phyloP scores from a whole-genome alignment of 768 basidiomycete genomes.

The Naematelia aurantialba region DNA sequence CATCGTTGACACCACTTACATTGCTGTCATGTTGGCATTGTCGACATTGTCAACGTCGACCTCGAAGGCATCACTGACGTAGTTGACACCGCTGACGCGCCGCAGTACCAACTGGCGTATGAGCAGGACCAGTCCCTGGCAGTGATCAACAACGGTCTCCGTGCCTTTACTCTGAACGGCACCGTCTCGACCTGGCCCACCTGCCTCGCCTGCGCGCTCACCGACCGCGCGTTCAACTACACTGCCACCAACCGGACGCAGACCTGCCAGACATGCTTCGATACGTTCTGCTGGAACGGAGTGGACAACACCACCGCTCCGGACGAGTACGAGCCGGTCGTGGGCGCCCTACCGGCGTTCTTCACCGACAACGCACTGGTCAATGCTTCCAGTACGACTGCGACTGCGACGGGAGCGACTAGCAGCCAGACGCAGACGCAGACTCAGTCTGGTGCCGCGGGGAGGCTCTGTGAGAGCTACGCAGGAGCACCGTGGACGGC shows the following conservation, averaged over 20 bases:
- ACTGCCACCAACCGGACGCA: constrained; percentile 30
- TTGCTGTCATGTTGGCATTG: too few relatives aligned
- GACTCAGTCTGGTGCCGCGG: too few relatives aligned
- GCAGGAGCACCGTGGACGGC: too few relatives aligned
- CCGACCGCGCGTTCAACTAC: constrained; percentile 54
- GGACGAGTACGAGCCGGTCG: constrained; percentile 33
- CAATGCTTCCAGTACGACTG: constrained; percentile 4
- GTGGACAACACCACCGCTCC: constrained; percentile 41
- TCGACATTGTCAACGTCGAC: too few relatives aligned
- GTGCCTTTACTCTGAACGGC: constrained; percentile 54
- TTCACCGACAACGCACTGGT: constrained; percentile 20
- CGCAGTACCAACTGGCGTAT: constrained; percentile 60
- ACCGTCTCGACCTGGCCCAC: constrained; percentile 60
- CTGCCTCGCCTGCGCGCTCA: constrained; percentile 69
- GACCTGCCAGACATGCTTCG: constrained; percentile 47
- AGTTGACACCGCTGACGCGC: background rate
- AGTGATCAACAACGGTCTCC: constrained; percentile 64
- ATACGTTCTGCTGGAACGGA: constrained; percentile 48
- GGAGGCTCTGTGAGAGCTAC: too few relatives aligned
- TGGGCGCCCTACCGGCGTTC: constrained; percentile 36
- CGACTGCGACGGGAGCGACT: too few relatives aligned
- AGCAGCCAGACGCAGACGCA: too few relatives aligned
- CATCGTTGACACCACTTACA: too few relatives aligned
- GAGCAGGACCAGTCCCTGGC: constrained; percentile 57
- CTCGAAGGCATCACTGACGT: background rate